Conservation (phyloP, 805 yeast species). For the Schwanniomyces polymorphus region DNA sequence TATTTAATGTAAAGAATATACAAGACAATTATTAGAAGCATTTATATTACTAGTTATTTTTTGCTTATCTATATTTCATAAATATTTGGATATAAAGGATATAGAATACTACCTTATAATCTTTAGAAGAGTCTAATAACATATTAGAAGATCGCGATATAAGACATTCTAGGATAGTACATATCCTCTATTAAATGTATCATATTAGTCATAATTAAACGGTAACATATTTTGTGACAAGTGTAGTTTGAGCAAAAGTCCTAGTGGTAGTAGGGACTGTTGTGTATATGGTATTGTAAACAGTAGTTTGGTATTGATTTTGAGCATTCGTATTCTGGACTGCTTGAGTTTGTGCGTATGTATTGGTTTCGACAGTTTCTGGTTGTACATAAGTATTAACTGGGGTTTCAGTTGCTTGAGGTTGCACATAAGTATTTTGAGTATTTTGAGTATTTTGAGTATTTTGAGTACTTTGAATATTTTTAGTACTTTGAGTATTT, state of each 20-base stretch:
- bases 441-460: neutral
- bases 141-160: too few relatives aligned
- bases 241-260: neutral
- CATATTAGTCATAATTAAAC: neutral
- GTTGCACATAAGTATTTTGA: neutral
- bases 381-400: neutral
- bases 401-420: neutral
- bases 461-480: neutral
- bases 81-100: too few relatives aligned
- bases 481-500: neutral
- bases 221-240: neutral
- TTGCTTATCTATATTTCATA: too few relatives aligned
- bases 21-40: too few relatives aligned
- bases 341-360: neutral
- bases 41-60: too few relatives aligned
- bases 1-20: too few relatives aligned
- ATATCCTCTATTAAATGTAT: neutral
- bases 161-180: too few relatives aligned
- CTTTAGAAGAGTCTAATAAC: too few relatives aligned
- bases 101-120: too few relatives aligned
- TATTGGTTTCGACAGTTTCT: neutral
- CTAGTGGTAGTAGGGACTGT: neutral
- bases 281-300: neutral
- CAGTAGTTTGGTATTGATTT: neutral
- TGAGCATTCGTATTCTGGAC: neutral